phyloP scores from a whole-genome alignment of 306 rosid species.

The Quercus mongolica region DNA sequence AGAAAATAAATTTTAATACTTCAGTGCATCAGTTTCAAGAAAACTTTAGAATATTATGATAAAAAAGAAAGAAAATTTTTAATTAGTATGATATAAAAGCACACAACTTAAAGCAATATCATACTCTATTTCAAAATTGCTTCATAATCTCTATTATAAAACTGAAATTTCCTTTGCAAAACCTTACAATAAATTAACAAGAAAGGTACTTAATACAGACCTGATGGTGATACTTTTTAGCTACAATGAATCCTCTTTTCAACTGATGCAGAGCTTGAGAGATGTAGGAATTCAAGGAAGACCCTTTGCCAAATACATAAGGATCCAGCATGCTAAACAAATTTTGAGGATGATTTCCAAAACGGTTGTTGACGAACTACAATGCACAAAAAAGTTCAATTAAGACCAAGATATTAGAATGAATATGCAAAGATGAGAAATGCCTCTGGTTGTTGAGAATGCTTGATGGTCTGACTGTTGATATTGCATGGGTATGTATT shows the following conservation, averaged over 20 bases:
- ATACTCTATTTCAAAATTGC: background rate
- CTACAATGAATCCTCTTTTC: slow-evolving; percentile 35
- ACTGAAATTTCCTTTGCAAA: slow-evolving; percentile 7
- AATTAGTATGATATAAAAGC: background rate
- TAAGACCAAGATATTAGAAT: background rate
- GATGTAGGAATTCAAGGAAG: slow-evolving; percentile 32
- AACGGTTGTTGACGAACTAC: slow-evolving; percentile 47
- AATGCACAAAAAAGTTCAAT: slow-evolving; percentile 19
- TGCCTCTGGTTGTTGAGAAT: background rate
- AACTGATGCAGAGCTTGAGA: slow-evolving; percentile 49
- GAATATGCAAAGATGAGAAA: slow-evolving; percentile 8
- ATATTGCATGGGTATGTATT: background rate
- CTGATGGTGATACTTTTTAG: slow-evolving; percentile 74
- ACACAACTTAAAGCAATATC: background rate
- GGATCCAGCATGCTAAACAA: slow-evolving; percentile 31
- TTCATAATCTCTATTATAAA: slow-evolving; percentile 5
- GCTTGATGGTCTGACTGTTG: background rate
- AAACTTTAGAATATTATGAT: background rate
- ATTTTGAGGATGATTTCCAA: slow-evolving; percentile 29
- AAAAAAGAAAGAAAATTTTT: background rate
- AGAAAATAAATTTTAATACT: background rate
- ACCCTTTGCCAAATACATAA: slow-evolving; percentile 28
- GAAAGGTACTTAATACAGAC: slow-evolving; percentile 32
- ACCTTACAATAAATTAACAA: slow-evolving; percentile 5
- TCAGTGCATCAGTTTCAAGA: background rate